Percentiles rank a stretch among this genome's conserved stretches.
phyloP scores from a whole-genome alignment of 495 filamentous ascomycete genomes.

The Hyaloscypha hepaticicola region DNA sequence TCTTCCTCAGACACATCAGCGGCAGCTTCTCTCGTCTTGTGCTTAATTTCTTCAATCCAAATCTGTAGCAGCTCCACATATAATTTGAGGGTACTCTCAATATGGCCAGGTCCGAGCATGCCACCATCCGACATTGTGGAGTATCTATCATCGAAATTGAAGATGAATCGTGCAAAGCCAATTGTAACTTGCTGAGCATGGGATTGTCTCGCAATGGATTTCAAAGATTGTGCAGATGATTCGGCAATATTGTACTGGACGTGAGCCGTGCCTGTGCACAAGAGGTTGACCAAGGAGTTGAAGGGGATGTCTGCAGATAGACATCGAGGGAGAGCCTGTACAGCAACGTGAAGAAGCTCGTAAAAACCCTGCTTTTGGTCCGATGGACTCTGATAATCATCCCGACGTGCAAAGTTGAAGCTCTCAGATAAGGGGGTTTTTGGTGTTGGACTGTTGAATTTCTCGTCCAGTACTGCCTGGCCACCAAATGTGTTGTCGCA shows the following conservation, averaged over 20 bases:
- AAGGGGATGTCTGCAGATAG: conserved; percentile 88
- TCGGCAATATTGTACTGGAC: conserved; percentile 88
- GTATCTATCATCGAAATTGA: conserved; percentile 95
- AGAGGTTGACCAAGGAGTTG: conserved; percentile 89
- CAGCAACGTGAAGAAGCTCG: conserved; percentile 90
- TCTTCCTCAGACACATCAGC: conserved; percentile 60
- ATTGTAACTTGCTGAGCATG: conserved; percentile 96
- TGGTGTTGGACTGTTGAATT: conserved; percentile 79
- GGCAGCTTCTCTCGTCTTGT: conserved; percentile 73
- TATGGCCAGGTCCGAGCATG: conserved; percentile 91
- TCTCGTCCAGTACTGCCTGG: conserved; percentile 92
- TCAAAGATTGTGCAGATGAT: conserved; percentile 89
- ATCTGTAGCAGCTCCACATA: conserved; percentile 94
- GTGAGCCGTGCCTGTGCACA: conserved; percentile 96
- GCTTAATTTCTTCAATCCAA: conserved; percentile 94
- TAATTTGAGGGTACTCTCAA: conserved; percentile 87
- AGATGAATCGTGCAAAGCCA: conserved; percentile 94
- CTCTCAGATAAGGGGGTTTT: conserved; percentile 94
- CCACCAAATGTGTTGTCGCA: conserved; percentile 97
- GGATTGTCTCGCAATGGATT: conserved; percentile 89
- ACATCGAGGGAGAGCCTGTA: conserved; percentile 91
- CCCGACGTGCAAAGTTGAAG: conserved; percentile 81
- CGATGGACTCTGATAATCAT: conserved; percentile 68
- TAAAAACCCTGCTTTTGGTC: conserved; percentile 96
- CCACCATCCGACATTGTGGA: conserved; percentile 98